Base-by-base conservation (phyloP, 768 basidiomycete genomes). In the Amanita pallidorosea region DNA sequence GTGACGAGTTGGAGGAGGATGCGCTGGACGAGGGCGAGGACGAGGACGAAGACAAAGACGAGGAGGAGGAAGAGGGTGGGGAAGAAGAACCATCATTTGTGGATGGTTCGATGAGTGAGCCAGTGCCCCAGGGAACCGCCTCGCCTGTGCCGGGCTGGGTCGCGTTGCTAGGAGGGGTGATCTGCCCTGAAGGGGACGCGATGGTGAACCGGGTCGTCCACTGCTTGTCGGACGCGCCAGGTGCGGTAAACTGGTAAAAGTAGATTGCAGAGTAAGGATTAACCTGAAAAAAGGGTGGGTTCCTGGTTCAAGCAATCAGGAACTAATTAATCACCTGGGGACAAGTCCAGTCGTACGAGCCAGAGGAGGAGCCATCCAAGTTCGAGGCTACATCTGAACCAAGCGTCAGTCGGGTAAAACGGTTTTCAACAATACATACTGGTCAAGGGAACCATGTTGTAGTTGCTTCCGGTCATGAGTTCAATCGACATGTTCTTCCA, bases 171-270 rank as follows among this genome's bases (percentile, higher is more conserved):
- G 87, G 72, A 4, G 78, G 58, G 2, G 70, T 70, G 47, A 72
- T 67, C 7, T 64, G 55, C 11, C 77, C 79, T 22, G 62, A 56
- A 3, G 72, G 41, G 31, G 72, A 75, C 3, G 82, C 78, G 59
- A 91, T 87, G 33, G 82, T 69, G 71, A 88, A 90, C 20, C 88
- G 83, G 13, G 77, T 80, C 2, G 86, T 85, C 88, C 88, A 91
- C 33, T 67, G 63, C 60, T 68, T 71, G 45, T 59, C 60, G 34
- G 65, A 1, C 0, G 76, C 60, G 5, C 54, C 58, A 0, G 74
- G 66, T 1, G 77, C 64, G 13, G 76, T 69, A 70, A 85, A 89
- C 58, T 88, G 85, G 64, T 87, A 87, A 70, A 89, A 90, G 69
- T 88, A 90, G 56, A 89, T 80, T 34, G 78, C 60, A 2, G 87